Evolutionary conservation across 1,284 basidiomycete genomes (phyloP).

Genomic region (Inonotus hispidus): DNA sequence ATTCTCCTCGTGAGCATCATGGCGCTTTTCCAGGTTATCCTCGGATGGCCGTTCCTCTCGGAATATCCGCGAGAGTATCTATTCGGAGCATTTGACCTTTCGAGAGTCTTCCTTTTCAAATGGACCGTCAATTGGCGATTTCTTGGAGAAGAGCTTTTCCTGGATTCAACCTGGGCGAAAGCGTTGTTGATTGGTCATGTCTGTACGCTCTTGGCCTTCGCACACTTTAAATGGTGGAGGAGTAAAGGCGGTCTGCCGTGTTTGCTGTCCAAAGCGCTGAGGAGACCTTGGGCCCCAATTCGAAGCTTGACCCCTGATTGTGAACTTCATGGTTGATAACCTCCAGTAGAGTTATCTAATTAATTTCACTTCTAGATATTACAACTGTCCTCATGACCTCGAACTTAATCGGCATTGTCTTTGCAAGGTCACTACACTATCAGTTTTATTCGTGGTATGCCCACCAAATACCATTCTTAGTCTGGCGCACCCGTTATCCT

Average conservation of each 20-base stretch:
- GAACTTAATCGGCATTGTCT: conserved; percentile 89
- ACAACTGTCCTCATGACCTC: conserved; percentile 83
- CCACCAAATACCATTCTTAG: conserved; percentile 84
- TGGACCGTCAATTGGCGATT: conserved; percentile 99
- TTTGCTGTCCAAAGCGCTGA: conserved; percentile 36
- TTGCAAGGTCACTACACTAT: conserved; percentile 95
- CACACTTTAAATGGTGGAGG: conserved; percentile 66
- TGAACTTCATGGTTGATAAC: conserved; percentile 32
- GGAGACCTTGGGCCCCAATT: conserved; percentile 24
- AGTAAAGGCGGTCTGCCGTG: conserved; percentile 55
- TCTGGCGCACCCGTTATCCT: conserved; percentile 70
- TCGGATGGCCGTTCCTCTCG: conserved; percentile 73
- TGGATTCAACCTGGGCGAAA: conserved; percentile 58
- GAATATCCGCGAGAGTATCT: conserved; percentile 65
- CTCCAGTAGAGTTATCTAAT: neutral
- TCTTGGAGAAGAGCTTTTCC: conserved; percentile 69
- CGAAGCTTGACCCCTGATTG: conserved; percentile 52
- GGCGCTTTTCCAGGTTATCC: conserved; percentile 48
- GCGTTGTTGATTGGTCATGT: conserved; percentile 67
- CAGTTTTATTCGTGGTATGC: conserved; percentile 99
- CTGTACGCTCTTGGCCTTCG: conserved; percentile 58
- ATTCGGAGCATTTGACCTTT: conserved; percentile 79
- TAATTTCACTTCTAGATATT: conserved; percentile 50
- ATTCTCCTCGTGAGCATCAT: conserved; percentile 53
- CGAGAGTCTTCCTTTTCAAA: conserved; percentile 85